phyloP scores from a whole-genome alignment of 1,284 basidiomycete genomes.

The Fistulina hepatica region DNA sequence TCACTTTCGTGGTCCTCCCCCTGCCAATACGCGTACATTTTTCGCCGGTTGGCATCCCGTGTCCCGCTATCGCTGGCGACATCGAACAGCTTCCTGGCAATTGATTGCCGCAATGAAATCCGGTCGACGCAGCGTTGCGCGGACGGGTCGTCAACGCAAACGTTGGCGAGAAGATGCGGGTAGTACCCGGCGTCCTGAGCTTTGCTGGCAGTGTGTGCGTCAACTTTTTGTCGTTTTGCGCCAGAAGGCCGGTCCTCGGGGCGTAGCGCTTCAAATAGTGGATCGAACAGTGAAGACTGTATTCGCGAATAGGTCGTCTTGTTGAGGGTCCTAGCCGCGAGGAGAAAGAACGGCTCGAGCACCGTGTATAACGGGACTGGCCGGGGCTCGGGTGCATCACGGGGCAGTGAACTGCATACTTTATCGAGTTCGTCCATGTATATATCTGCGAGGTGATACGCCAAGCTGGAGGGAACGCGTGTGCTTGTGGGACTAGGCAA shows the following conservation, averaged over 20 bases:
- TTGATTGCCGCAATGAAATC: slow-evolving; percentile 38
- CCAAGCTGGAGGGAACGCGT: slow-evolving; percentile 68
- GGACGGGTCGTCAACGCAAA: slow-evolving; percentile 33
- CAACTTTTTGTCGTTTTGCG: slow-evolving; percentile 32
- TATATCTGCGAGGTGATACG: slow-evolving; percentile 84
- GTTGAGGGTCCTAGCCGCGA: slow-evolving; percentile 56
- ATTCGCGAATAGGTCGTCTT: slow-evolving; percentile 60
- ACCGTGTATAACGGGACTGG: slow-evolving; percentile 51
- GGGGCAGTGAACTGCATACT: no score
- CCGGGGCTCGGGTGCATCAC: slow-evolving; percentile 14
- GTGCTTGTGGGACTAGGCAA: slow-evolving; percentile 53
- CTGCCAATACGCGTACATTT: slow-evolving; percentile 76
- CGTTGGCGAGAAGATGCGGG: slow-evolving; percentile 35
- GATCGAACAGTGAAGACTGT: slow-evolving; percentile 52
- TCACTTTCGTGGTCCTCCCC: slow-evolving; percentile 28
- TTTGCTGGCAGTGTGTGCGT: slow-evolving; percentile 15
- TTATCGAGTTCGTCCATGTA: slow-evolving; percentile 89
- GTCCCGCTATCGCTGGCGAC: slow-evolving; percentile 67
- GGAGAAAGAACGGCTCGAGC: slow-evolving; percentile 55
- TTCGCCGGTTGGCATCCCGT: slow-evolving; percentile 68
- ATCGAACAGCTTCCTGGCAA: slow-evolving; percentile 64
- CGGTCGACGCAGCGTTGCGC: slow-evolving; percentile 28
- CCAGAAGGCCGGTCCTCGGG: slow-evolving; percentile 28
- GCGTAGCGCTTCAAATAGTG: slow-evolving; percentile 43
- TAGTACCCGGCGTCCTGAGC: slow-evolving; percentile 25